These are phyloP conservation scores for Lepidium campestre DNA, from an alignment of 441 rosid genomes.

Conservation along the genomic window DNA sequence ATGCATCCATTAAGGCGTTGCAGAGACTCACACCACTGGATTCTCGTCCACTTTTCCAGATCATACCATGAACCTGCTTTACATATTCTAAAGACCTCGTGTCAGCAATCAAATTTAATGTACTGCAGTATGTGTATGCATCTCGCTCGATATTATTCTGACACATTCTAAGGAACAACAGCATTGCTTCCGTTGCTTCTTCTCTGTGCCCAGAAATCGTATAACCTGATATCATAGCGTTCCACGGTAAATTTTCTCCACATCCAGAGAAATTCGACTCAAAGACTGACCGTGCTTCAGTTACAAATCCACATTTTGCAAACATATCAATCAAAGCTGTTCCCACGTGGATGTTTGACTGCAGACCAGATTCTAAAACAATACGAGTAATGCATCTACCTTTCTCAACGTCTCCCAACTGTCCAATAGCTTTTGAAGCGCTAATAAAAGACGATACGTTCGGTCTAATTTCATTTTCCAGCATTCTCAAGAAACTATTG, in stretches of 20 bases:
- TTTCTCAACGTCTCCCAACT: conserved; percentile 29
- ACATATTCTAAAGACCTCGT: conserved; percentile 21
- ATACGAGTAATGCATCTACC: conserved; percentile 24
- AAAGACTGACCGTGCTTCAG: conserved; percentile 31
- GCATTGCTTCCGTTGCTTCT: conserved; percentile 37
- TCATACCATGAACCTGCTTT: conserved; percentile 36
- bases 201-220: conserved; percentile 11
- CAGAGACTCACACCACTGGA: conserved; percentile 16
- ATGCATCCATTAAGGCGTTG: conserved; percentile 42
- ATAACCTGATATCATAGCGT: conserved; percentile 40
- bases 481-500: conserved; percentile 31
- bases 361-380: conserved; percentile 31
- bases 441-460: conserved; percentile 29
- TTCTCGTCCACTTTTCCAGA: conserved; percentile 27
- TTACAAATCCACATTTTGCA: conserved; percentile 31
- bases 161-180: conserved; percentile 33
- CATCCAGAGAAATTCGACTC: conserved; percentile 21
- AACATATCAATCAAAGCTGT: conserved; percentile 48
- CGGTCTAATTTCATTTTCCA: conserved; percentile 21
- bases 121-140: conserved; percentile 36
- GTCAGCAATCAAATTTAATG: conserved; percentile 31
- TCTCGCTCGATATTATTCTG: conserved; percentile 24
- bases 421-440: conserved; percentile 37
- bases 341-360: conserved; percentile 31
- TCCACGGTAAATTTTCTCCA: conserved; percentile 33